Base-by-base conservation (phyloP, 108 stramenopile species). In the Skeletonema potamos region DNA sequence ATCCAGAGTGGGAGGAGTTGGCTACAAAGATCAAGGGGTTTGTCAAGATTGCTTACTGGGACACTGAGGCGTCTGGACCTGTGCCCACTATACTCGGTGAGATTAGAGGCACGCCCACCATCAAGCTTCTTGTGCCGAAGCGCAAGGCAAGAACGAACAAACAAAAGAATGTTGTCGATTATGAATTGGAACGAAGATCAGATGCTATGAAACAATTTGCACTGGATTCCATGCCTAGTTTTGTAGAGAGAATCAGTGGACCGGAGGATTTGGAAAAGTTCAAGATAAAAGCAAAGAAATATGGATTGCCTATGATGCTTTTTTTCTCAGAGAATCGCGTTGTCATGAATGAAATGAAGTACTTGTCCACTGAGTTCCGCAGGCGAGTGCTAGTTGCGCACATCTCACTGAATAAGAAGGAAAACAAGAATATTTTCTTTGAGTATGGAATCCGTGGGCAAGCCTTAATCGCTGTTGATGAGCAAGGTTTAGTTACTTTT, bases 1-100 rank as follows among this genome's bases (percentile, higher is more conserved):
- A 64, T 68, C 82, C 77, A 32, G 79, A 88, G 67, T 88, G 87
- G 87, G 87, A 88, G 73, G 74, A 88, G 87, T 66, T 88, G 78
- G 87, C 87, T 48, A 59, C 58, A 3, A 70, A 73, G 29, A 67
- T 68, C 18, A 86, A 82, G 56, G 85, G 87, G 5, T 65, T 70
- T n/a, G 85, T 82, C 8, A 86, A 82, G 48, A 76, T 87, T 57
- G 88, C 84, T 17, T 87, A 89, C 64, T 89, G 88, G 86, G 88
- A 89, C 56, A 89, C 88, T 5, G 82, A 89, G 57, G 68, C 81
- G 28, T 54, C 71, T 4, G 76, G 74, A 5, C 73, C 82, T 13
- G 86, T 68, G 33, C 88, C 88, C 6, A 44, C 72, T 0, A 29
- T 89, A 2, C 37, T 89, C 28, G 88, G 88, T 0, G 82, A 89